Conservation (phyloP, 495 filamentous ascomycete species). For the Penicillium bovifimosum region DNA sequence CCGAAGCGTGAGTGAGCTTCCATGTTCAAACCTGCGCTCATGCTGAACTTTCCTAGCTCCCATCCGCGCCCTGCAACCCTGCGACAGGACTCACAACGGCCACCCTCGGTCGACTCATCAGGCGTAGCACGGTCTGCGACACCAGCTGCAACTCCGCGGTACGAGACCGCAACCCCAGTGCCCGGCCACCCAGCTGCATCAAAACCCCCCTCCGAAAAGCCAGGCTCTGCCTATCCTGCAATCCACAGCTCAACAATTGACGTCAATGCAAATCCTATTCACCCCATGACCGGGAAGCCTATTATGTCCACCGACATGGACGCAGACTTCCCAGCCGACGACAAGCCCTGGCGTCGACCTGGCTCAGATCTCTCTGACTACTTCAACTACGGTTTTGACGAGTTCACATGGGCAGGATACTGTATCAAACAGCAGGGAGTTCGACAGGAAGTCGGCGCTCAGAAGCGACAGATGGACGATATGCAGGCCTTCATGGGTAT, state of each 20-base stretch:
- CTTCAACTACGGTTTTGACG: conserved; percentile 99
- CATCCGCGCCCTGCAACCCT: conserved; percentile 42
- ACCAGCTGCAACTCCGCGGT: conserved; percentile 33
- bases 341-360: conserved; percentile 93
- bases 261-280: conserved; percentile 73
- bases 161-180: conserved; percentile 43
- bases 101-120: conserved; percentile 47
- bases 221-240: conserved; percentile 57
- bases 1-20: conserved; percentile 44
- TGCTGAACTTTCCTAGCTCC: conserved; percentile 22
- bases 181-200: conserved; percentile 31
- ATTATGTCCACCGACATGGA: conserved; percentile 71
- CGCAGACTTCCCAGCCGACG: conserved; percentile 67
- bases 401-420: conserved; percentile 97
- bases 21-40: conserved; percentile 1
- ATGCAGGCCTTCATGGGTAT: conserved; percentile 80
- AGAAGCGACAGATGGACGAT: conserved; percentile 82
- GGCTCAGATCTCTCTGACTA: conserved; percentile 95
- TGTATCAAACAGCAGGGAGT: conserved; percentile 80
- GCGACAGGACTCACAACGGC: conserved; percentile 61
- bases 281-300: conserved; percentile 66
- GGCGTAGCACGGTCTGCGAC: conserved; percentile 28
- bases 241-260: conserved; percentile 76
- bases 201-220: conserved; percentile 38
- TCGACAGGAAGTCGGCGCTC: conserved; percentile 63